phyloP scores from a whole-genome alignment of 2,329 filamentous ascomycete genomes.

The Sporothrix pallida region DNA sequence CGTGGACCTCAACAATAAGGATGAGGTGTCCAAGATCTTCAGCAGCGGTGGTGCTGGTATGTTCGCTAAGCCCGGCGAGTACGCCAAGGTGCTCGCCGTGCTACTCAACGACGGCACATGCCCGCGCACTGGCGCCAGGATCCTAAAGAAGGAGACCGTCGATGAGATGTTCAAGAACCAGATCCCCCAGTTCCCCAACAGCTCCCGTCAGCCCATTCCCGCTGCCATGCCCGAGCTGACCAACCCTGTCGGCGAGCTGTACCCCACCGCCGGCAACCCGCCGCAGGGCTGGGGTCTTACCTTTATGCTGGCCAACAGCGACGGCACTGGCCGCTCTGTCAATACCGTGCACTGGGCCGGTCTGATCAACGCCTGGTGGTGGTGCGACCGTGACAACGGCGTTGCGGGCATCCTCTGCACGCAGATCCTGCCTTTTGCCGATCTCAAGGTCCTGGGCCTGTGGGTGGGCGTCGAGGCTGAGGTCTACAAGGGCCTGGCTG shows the following conservation, averaged over 20 bases:
- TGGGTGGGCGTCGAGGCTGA: slow-evolving; percentile 47
- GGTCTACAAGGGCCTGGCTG: slow-evolving; percentile 41
- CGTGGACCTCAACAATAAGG: slow-evolving; percentile 30
- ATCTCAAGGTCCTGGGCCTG: slow-evolving; percentile 47
- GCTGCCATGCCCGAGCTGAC: slow-evolving; percentile 54
- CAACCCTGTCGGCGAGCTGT: slow-evolving; percentile 55
- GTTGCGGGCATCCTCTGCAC: slow-evolving; percentile 55
- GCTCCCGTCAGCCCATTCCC: slow-evolving; percentile 51
- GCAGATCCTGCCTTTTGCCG: slow-evolving; percentile 55
- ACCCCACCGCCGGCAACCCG: slow-evolving; percentile 49
- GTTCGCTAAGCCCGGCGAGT: slow-evolving; percentile 51
- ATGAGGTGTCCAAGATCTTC: slow-evolving; percentile 35
- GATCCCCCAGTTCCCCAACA: slow-evolving; percentile 58
- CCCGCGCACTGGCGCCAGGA: slow-evolving; percentile 57
- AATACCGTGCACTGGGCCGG: slow-evolving; percentile 61
- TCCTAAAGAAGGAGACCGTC: slow-evolving; percentile 62
- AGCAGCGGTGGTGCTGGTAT: slow-evolving; percentile 54
- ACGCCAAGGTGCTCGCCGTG: slow-evolving; percentile 59
- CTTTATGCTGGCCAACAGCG: slow-evolving; percentile 56
- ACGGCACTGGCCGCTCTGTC: slow-evolving; percentile 54
- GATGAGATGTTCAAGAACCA: slow-evolving; percentile 67
- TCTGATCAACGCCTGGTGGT: slow-evolving; percentile 63
- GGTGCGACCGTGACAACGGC: slow-evolving; percentile 62
- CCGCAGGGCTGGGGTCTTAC: slow-evolving; percentile 67
- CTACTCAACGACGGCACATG: slow-evolving; percentile 66